Base-by-base conservation (phyloP, 495 filamentous ascomycete species). In the Cercophora newfieldiana region DNA sequence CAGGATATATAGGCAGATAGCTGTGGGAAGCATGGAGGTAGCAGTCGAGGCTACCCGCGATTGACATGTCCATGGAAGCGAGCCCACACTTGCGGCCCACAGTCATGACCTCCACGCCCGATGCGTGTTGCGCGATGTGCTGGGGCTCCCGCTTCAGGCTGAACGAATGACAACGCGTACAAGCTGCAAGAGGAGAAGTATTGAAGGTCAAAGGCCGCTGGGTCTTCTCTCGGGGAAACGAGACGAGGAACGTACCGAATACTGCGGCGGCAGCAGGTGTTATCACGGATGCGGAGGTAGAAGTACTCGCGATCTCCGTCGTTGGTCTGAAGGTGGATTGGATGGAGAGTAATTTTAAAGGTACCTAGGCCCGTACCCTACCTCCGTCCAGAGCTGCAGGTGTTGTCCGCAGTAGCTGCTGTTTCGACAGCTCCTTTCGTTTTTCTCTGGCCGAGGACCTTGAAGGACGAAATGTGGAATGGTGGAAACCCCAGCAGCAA, bases 1-100 rank as follows among this genome's bases (percentile, higher is more conserved):
- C 73, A 72, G 74, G 77, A 77, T 81, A 80, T 80, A 80, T 80
- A 80, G 77, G 68, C 75, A 72, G 57, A 67, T 30, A 53, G 61
- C 49, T 16, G 49, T 29, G 28, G 50, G 25, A 65, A 68, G 67
- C 59, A 58, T 68, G 63, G 37, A 44, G 37, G 24, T 6, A 59
- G 53, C 37, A 61, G 58, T 48, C 49, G 61, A 54, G 26, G 55
- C 49, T 24, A 31, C 22, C 44, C 44, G 24, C 24, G 59, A 53
- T 62, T 30, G 26, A 61, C 37, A 49, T 53, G 50, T 24, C 19
- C 50, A 53, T 53, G 50, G 50, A 53, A 62, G 60, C 60, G 60
- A 62, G 50, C 50, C 49, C 61, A 63, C 61, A n/a, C 37, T 44
- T 16, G 37, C 37, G 37, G 37, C 37, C 37, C 37, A 44, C 37